Conservation (phyloP, 345 rosid genomes). For the Euphorbia lathyris region DNA sequence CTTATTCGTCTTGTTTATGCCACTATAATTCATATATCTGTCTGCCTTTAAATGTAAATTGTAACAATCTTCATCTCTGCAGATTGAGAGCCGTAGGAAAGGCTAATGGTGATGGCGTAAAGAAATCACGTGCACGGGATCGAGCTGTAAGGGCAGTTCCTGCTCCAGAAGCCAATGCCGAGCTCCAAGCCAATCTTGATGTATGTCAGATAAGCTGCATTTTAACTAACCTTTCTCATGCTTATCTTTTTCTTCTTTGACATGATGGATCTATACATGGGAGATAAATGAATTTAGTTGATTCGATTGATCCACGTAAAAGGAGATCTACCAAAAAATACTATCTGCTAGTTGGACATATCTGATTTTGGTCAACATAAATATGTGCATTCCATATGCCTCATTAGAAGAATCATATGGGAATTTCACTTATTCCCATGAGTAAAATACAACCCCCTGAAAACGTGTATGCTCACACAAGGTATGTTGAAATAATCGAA, state of each 20-base stretch:
- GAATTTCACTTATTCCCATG: background rate
- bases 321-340: background rate
- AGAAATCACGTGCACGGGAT: slow-evolving; percentile 26
- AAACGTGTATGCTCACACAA: background rate
- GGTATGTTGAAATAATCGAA: background rate
- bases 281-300: background rate
- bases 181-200: slow-evolving; percentile 35
- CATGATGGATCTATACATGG: background rate
- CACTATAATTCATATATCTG: background rate
- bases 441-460: background rate
- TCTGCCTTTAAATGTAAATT: background rate
- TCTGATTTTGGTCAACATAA: background rate
- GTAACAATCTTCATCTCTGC: slow-evolving; percentile 4
- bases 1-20: background rate
- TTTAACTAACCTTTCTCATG: slow-evolving; percentile 1
- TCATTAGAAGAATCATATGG: background rate
- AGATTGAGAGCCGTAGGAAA: slow-evolving; percentile 30
- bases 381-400: too few species aligned
- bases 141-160: slow-evolving; percentile 26
- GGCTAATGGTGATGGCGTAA: slow-evolving; percentile 23
- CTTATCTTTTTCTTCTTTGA: background rate
- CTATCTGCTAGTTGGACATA: background rate
- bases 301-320: background rate
- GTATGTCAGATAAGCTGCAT: slow-evolving; percentile 30
- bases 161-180: slow-evolving; percentile 32